Evolutionary conservation across 2,329 filamentous ascomycete species (phyloP), one percentile per base, ranked within the genome.

Genomic region (Eutypella sp.): DNA sequence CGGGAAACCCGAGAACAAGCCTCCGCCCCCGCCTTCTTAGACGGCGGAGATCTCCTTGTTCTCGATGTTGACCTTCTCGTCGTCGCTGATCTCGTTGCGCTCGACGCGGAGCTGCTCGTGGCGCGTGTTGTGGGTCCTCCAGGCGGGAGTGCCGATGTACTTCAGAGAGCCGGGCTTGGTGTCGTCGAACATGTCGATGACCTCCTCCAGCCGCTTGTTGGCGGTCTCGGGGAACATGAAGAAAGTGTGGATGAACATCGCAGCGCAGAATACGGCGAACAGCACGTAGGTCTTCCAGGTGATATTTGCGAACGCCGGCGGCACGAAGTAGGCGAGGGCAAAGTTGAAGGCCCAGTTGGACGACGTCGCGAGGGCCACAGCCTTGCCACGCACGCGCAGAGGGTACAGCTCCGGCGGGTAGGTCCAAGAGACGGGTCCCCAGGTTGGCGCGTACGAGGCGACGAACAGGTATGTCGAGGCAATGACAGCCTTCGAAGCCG

Each of bases 381-480:
- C 75, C 57, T 78, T 79, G 45, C 73, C 74, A 47, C 75, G 69
- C 40, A 66, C 62, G n/a, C 68, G 65, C 27, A 70, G 63, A 16
- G 69, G 69, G 57, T 67, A 76, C 25, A 76, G 61, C 59, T 76
- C 74, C 5, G 72, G 63, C 45, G 66, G 72, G 60, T 70, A 75
- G 38, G 62, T 68, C 72, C 67, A 76, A 42, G 67, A 70, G 40
- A 60, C 63, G 43, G 62, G 66, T 16, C 66, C 73, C 73, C 63
- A 72, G 27, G 65, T 73, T 13, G 65, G 67, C 36, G 73, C 71
- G 53, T 65, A 75, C 19, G 65, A 69, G 0, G 78, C 79, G 16
- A 84, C 79, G 45, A 84, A 81, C 29, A 79, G 76, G 50, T 85
- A 87, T 0, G 81, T 85, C 53, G 75, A 82, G 2, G 82, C 81